A percentile compares a stretch with the other conserved stretches of the same genome.
These are phyloP conservation scores for Saccharomycopsis hybrid DNA, from an alignment of 1,139 yeast genomes.

Conservation along the genomic window DNA sequence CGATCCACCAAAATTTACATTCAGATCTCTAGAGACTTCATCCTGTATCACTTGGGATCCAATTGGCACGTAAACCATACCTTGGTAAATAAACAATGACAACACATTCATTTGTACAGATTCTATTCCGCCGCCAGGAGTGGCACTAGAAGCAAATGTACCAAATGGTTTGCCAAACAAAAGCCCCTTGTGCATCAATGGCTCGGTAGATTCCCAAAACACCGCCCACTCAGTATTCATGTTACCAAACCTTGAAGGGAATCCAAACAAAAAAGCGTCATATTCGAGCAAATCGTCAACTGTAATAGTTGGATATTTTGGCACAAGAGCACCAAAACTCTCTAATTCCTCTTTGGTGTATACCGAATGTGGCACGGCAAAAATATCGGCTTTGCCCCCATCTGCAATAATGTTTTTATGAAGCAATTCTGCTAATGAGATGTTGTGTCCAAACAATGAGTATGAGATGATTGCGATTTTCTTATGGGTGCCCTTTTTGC, in stretches of 20 bases:
- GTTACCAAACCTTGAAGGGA: slow-evolving; percentile 81
- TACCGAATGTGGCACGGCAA: slow-evolving; percentile 74
- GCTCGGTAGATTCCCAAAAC: slow-evolving; percentile 80
- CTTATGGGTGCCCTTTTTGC: slow-evolving; percentile 1
- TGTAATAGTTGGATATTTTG: slow-evolving; percentile 57
- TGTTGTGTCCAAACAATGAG: slow-evolving; percentile 77
- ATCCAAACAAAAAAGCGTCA: slow-evolving; percentile 74
- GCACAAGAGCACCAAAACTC: slow-evolving; percentile 38
- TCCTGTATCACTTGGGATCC: slow-evolving; percentile 62
- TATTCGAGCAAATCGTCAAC: slow-evolving; percentile 57
- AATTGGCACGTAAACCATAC: slow-evolving; percentile 71
- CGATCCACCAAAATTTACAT: slow-evolving; percentile 59
- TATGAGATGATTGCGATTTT: slow-evolving; percentile 57
- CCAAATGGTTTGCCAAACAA: slow-evolving; percentile 74
- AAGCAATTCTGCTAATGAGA: slow-evolving; percentile 59
- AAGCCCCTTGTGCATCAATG: slow-evolving; percentile 73
- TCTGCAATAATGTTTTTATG: slow-evolving; percentile 40
- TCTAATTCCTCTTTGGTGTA: slow-evolving; percentile 41
- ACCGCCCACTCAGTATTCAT: slow-evolving; percentile 77
- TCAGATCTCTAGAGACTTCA: slow-evolving; percentile 48
- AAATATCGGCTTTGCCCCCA: slow-evolving; percentile 67
- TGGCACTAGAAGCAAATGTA: slow-evolving; percentile 70
- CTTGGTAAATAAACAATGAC: slow-evolving; percentile 71
- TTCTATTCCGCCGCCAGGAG: slow-evolving; percentile 85
- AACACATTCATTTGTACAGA: slow-evolving; percentile 57